These are phyloP conservation scores for Ophiocordyceps robertsii DNA, from an alignment of 2,329 filamentous ascomycete species.

Conservation along the genomic window DNA sequence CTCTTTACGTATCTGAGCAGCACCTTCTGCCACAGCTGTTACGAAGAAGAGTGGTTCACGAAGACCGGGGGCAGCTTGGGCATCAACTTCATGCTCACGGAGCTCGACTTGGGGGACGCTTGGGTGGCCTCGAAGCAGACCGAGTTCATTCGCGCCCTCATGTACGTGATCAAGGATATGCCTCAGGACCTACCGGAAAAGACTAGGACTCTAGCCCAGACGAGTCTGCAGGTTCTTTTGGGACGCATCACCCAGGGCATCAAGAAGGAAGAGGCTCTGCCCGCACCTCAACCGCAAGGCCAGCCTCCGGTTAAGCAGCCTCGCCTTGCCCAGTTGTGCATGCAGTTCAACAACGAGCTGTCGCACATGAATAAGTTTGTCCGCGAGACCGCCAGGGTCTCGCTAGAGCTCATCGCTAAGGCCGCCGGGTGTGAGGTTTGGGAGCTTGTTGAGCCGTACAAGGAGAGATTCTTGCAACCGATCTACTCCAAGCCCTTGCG, in stretches of 20 bases:
- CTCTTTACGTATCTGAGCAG: slow-evolving; percentile 77
- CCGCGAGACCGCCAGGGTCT: slow-evolving; percentile 70
- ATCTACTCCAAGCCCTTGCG: slow-evolving; percentile 93
- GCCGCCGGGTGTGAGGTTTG: slow-evolving; percentile 67
- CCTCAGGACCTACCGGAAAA: slow-evolving; percentile 85
- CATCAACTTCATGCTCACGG: slow-evolving; percentile 76
- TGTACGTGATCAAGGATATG: slow-evolving; percentile 98
- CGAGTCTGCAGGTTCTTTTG: slow-evolving; percentile 69
- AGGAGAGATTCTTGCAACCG: slow-evolving; percentile 74
- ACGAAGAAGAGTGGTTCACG: slow-evolving; percentile 97
- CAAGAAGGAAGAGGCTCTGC: slow-evolving; percentile 57
- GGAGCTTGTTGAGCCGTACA: slow-evolving; percentile 80
- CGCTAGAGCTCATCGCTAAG: slow-evolving; percentile 69
- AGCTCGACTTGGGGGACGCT: slow-evolving; percentile 67
- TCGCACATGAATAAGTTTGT: slow-evolving; percentile 95
- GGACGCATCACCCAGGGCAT: slow-evolving; percentile 65
- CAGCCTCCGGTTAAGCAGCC: slow-evolving; percentile 36
- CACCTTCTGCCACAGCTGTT: slow-evolving; percentile 86
- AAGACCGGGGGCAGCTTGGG: slow-evolving; percentile 88
- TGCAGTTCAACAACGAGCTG: slow-evolving; percentile 75
- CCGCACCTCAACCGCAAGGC: slow-evolving; percentile 22
- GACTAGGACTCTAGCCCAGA: slow-evolving; percentile 70
- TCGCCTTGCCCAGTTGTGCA: slow-evolving; percentile 64
- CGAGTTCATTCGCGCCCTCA: slow-evolving; percentile 79
- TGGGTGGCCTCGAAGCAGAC: slow-evolving; percentile 77